Base-by-base conservation (phyloP, 2,329 filamentous ascomycete genomes). In the Colletotrichum siamense region DNA sequence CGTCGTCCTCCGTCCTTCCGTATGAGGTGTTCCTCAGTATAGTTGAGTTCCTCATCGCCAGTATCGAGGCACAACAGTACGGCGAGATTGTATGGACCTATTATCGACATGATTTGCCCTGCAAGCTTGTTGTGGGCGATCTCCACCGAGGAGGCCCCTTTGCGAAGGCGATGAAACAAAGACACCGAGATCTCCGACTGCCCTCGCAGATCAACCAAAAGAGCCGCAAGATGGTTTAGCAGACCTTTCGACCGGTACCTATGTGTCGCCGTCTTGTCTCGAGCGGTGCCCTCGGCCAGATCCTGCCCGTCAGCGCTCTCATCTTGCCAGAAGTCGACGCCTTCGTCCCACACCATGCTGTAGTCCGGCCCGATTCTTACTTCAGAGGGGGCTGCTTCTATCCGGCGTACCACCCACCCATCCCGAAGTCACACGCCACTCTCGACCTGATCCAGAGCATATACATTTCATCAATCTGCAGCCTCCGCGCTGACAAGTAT, bases 61-160 rank as follows among this genome's bases (percentile, higher is more conserved):
- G 44, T 2, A 3, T 52, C n/a, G 44, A 52, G 44, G n/a, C 10
- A 52, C 0, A 2, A 52, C 44, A 52, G n/a, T 0, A 1, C 12
- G 44, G 44, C 6, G 10, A 22, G 44, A 52, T 52, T 1, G 44
- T 12, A 22, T 52, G 9, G n/a, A 7, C 0, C 10, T 10, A 52
- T 52, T 22, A 22, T 13, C n/a, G n/a, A 5, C 44, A 22, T 8
- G n/a, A 52, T 7, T 0, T 13, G 3, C n/a, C n/a, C 0, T 52
- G 44, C 44, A 52, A 52, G 44, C 3, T 52, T 13, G n/a, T 4
- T 13, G 44, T 49, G 6, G 6, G 18, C n/a, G 44, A 4, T n/a
- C 7, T n/a, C 18, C 3, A 6, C 9, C 5, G 1, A 4, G 9
- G 6, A 9, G 39, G 9, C 9, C 9, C 18, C 18, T 49, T 49